Conservation (phyloP, 441 rosid genomes). For the Adansonia madagascariensis region DNA sequence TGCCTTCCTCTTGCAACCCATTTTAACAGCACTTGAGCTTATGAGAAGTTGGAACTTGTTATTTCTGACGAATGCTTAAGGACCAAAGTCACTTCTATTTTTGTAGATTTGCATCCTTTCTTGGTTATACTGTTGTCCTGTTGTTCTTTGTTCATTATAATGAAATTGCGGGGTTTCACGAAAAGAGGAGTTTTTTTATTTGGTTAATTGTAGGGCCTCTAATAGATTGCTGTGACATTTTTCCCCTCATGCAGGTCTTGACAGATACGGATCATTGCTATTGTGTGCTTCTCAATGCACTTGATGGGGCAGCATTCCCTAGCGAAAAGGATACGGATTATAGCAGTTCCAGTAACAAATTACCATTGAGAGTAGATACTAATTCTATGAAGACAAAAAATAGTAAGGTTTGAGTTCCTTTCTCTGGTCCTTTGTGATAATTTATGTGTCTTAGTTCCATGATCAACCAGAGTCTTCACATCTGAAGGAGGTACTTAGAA, state of each 20-base stretch:
- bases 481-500: neutral
- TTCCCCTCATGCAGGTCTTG: slow-evolving; percentile 20
- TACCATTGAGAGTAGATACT: slow-evolving; percentile 38
- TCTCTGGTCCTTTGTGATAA: slow-evolving; percentile 22
- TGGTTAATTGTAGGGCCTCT: neutral
- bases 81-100: neutral
- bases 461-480: slow-evolving; percentile 24
- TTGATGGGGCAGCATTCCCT: slow-evolving; percentile 95
- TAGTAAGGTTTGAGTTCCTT: slow-evolving; percentile 61
- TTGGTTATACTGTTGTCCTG: neutral
- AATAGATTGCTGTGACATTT: neutral
- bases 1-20: slow-evolving; percentile 6
- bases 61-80: neutral
- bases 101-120: slow-evolving; percentile 9
- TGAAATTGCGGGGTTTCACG: neutral
- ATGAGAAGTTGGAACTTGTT: neutral
- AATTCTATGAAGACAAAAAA: slow-evolving; percentile 47
- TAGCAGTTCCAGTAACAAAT: slow-evolving; percentile 47
- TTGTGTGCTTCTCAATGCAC: slow-evolving; percentile 90
- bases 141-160: slow-evolving; percentile 7
- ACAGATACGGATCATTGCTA: slow-evolving; percentile 86
- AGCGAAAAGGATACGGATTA: slow-evolving; percentile 45
- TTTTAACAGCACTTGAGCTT: neutral
- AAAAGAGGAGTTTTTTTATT: neutral
- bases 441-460: slow-evolving; percentile 15